phyloP scores from a whole-genome alignment of 2,329 filamentous ascomycete genomes.

The Microdochium bolleyi region DNA sequence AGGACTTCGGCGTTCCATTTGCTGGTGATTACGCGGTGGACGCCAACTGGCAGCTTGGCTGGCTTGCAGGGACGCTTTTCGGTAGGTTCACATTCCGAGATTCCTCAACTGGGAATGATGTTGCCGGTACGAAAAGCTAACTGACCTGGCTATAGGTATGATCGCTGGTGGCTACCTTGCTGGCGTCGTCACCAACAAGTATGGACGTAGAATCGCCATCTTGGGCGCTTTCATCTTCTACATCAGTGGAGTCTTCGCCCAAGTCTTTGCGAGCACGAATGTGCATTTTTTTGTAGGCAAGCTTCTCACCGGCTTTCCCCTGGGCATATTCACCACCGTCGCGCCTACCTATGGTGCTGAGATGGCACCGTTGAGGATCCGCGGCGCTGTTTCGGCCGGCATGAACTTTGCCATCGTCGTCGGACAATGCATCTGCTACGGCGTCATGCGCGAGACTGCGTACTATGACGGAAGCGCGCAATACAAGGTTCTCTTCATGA shows the following conservation, averaged over 20 bases:
- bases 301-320: slow-evolving; percentile 23
- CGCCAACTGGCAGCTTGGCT: slow-evolving; percentile 29
- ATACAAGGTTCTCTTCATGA: slow-evolving; percentile 20
- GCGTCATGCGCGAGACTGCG: slow-evolving; percentile 13
- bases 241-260: slow-evolving; percentile 22
- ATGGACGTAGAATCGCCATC: slow-evolving; percentile 17
- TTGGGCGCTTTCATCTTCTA: slow-evolving; percentile 17
- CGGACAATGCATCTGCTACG: slow-evolving; percentile 11
- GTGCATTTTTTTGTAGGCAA: slow-evolving; percentile 26
- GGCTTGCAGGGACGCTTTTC: slow-evolving; percentile 26
- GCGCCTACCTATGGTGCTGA: slow-evolving; percentile 13
- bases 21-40: slow-evolving; percentile 25
- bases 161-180: slow-evolving; percentile 8
- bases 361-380: slow-evolving; percentile 13
- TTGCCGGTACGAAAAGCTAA: slow-evolving; percentile 6
- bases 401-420: slow-evolving; percentile 16
- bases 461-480: slow-evolving; percentile 11
- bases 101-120: too few species aligned
- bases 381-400: slow-evolving; percentile 13
- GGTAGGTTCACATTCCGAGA: background rate
- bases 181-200: slow-evolving; percentile 17
- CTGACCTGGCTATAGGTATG: background rate
- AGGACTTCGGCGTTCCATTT: slow-evolving; percentile 28
- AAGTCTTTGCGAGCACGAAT: slow-evolving; percentile 24
- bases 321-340: slow-evolving; percentile 11